phyloP scores from a whole-genome alignment of 768 basidiomycete species.

The Russula dissimulans region DNA sequence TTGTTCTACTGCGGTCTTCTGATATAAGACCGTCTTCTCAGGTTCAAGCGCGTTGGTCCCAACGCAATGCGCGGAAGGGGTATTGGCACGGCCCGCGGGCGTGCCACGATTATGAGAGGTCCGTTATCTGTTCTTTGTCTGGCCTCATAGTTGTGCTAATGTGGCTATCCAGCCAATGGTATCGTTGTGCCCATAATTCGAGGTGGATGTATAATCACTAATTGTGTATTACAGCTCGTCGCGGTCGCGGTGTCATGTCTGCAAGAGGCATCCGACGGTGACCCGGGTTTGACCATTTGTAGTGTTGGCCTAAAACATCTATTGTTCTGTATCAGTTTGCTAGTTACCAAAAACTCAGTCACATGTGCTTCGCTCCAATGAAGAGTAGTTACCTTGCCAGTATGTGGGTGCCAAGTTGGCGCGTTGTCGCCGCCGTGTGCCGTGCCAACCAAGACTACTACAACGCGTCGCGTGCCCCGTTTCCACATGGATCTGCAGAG shows the following conservation, averaged over 20 bases:
- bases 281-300: conserved; percentile 20
- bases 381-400: too few species aligned
- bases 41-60: conserved; percentile 98
- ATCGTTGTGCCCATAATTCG: background rate
- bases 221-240: conserved; percentile 50
- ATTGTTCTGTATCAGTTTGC: conserved; percentile 14
- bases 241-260: conserved; percentile 74
- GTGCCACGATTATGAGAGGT: conserved; percentile 98
- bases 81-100: conserved; percentile 98
- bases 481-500: conserved; percentile 5
- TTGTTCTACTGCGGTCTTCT: background rate
- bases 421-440: background rate
- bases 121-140: conserved; percentile 27
- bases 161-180: conserved; percentile 61
- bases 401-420: background rate
- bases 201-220: conserved; percentile 3
- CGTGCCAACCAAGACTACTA: too few species aligned
- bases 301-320: conserved; percentile 13
- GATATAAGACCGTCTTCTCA: conserved; percentile 27
- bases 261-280: conserved; percentile 76
- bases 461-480: background rate
- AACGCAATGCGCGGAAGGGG: conserved; percentile 98
- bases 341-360: conserved; percentile 1
- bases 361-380: background rate
- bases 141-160: conserved; percentile 13